Conservation (phyloP, 495 filamentous ascomycete genomes). For the Lepraria neglecta region DNA sequence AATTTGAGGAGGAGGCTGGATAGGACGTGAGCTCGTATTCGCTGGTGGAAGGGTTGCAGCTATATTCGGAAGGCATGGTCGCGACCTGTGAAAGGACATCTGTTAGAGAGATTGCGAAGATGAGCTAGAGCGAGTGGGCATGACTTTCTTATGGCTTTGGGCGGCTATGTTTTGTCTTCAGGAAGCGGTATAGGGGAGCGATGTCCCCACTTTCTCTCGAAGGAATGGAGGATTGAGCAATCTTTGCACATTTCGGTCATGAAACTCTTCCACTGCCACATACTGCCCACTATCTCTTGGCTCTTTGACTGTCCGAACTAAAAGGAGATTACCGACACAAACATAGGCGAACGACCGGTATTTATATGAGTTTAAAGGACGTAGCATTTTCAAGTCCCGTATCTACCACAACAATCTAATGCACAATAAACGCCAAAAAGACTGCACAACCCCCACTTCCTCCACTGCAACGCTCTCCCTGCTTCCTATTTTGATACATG, state of each 20-base stretch:
- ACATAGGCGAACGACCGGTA: too few relatives aligned
- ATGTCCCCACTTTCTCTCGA: background rate
- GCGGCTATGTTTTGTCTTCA: background rate
- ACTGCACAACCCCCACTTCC: background rate
- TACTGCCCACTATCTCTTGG: too few relatives aligned
- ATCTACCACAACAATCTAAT: conserved; percentile 19
- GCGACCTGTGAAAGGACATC: background rate
- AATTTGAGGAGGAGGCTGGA: conserved; percentile 85
- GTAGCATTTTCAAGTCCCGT: conserved; percentile 5
- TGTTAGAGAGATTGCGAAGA: background rate
- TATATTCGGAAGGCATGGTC: background rate
- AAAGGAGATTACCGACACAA: background rate
- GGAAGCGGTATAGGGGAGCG: background rate
- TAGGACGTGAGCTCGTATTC: conserved; percentile 34
- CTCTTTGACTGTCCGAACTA: too few relatives aligned
- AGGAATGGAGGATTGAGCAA: background rate
- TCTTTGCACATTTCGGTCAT: too few relatives aligned
- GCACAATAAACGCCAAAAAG: conserved; percentile 8
- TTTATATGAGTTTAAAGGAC: background rate
- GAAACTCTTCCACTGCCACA: too few relatives aligned
- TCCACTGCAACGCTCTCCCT: conserved; percentile 5
- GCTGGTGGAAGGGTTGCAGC: too few relatives aligned
- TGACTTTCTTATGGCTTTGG: background rate
- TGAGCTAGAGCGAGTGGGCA: background rate
- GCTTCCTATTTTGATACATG: conserved; percentile 18